phyloP scores from a whole-genome alignment of 2,329 filamentous ascomycete species.

The Colletotrichum filicis region DNA sequence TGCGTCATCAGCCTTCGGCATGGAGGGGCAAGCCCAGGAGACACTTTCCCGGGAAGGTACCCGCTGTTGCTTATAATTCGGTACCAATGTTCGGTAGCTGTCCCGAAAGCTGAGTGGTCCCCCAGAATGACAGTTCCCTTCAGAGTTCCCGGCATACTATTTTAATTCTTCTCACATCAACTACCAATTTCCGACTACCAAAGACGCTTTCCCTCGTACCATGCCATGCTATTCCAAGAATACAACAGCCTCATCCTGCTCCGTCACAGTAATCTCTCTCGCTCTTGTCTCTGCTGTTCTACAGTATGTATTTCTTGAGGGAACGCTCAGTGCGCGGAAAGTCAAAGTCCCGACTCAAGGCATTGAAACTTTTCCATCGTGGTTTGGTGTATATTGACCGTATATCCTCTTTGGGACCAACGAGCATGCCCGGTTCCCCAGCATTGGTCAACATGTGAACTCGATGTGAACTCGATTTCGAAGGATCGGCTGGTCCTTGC shows the following conservation, averaged over 20 bases:
- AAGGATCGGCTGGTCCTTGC: background rate
- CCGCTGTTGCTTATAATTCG: background rate
- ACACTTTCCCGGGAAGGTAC: background rate
- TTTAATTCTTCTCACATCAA: background rate
- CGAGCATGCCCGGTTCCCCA: background rate
- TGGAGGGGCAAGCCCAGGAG: background rate
- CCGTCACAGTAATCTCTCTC: too few relatives aligned
- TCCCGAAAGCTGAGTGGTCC: background rate
- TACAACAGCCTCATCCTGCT: background rate
- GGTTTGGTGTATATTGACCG: slow-evolving; percentile 2
- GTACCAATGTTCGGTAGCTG: background rate
- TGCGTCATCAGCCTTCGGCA: slow-evolving; percentile 29
- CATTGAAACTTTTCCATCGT: slow-evolving; percentile 26
- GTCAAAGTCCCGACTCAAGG: slow-evolving; percentile 28
- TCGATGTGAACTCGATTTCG: background rate
- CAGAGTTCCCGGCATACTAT: slow-evolving; percentile 6
- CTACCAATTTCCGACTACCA: background rate
- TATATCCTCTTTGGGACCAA: background rate
- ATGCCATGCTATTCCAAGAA: background rate
- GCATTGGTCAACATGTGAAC: slow-evolving; percentile 16
- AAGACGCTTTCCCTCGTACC: background rate
- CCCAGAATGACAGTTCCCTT: slow-evolving; percentile 17
- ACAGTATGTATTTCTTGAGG: background rate
- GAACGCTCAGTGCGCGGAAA: slow-evolving; percentile 31
- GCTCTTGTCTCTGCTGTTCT: background rate